Evolutionary conservation across 345 rosid species (phyloP).

Genomic region (Pistacia atlantica): DNA sequence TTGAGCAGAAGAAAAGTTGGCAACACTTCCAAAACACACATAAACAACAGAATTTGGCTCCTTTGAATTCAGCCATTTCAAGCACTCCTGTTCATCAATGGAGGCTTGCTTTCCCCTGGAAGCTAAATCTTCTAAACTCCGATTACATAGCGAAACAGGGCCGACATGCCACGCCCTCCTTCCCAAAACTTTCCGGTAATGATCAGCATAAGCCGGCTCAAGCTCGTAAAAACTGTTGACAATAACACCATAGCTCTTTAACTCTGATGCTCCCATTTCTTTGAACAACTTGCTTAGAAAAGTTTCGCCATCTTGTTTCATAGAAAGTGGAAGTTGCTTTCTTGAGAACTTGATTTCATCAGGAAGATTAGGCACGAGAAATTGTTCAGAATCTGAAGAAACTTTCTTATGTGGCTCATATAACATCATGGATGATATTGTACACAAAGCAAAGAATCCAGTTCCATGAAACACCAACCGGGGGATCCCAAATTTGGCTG

Average conservation of each 20-base stretch:
- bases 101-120: constrained; percentile 34
- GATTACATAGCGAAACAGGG: constrained; percentile 45
- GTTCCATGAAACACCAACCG: constrained; percentile 57
- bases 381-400: constrained; percentile 43
- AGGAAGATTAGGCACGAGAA: constrained; percentile 52
- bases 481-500: constrained; percentile 52
- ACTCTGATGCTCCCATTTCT: constrained; percentile 41
- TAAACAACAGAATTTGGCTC: constrained; percentile 47
- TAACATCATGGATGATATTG: constrained; percentile 21
- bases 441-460: constrained; percentile 43
- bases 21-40: constrained; percentile 43
- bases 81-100: constrained; percentile 34
- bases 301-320: constrained; percentile 7
- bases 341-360: constrained; percentile 44
- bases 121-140: constrained; percentile 28
- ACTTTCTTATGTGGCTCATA: constrained; percentile 44
- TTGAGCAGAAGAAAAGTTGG: constrained; percentile 29
- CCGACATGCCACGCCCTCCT: constrained; percentile 62
- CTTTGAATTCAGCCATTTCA: constrained; percentile 46
- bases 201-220: constrained; percentile 53
- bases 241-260: constrained; percentile 56
- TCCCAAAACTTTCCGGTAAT: constrained; percentile 38
- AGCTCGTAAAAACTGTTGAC: constrained; percentile 80
- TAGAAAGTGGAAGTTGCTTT: constrained; percentile 29
- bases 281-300: constrained; percentile 20